phyloP scores from a whole-genome alignment of 352 stramenopile species.

The Phytophthora crassamura region DNA sequence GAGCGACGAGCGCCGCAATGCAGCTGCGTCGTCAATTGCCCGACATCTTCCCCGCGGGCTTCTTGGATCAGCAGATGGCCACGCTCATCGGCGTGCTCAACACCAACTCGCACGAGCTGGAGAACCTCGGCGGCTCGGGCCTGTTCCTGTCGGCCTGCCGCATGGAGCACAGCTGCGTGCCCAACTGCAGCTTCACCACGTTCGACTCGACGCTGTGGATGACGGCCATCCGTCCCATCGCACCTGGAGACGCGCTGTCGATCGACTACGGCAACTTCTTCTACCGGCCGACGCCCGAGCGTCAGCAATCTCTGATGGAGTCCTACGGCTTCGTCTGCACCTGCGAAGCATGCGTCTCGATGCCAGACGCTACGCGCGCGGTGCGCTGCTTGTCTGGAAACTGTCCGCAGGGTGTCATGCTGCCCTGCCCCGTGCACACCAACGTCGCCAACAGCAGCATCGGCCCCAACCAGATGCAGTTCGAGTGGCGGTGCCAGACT shows the following conservation, averaged over 20 bases:
- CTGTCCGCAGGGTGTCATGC: constrained; percentile 52
- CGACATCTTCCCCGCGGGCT: constrained; percentile 61
- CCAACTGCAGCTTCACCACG: constrained; percentile 83
- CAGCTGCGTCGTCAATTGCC: constrained; percentile 52
- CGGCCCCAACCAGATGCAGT: constrained; percentile 49
- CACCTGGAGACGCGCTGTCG: constrained; percentile 63
- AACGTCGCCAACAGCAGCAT: constrained; percentile 33
- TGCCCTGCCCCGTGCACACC: constrained; percentile 44
- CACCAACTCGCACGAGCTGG: constrained; percentile 78
- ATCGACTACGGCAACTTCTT: constrained; percentile 87
- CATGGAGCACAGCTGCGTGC: constrained; percentile 78
- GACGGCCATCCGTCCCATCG: constrained; percentile 74
- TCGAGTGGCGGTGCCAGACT: constrained; percentile 61
- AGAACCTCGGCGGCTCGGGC: constrained; percentile 74
- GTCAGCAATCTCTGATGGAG: constrained; percentile 59
- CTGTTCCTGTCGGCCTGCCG: constrained; percentile 75
- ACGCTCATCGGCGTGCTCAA: constrained; percentile 76
- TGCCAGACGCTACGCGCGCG: constrained; percentile 59
- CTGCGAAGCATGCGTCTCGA: constrained; percentile 60
- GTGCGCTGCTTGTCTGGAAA: constrained; percentile 53
- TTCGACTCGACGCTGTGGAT: constrained; percentile 77
- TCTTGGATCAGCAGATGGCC: constrained; percentile 66
- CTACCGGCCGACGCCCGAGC: constrained; percentile 70
- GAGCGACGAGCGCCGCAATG: constrained; percentile 46
- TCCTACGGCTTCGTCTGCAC: constrained; percentile 74